Evolutionary conservation across 768 basidiomycete genomes (phyloP).

Genomic region (Mycena epipterygia): DNA sequence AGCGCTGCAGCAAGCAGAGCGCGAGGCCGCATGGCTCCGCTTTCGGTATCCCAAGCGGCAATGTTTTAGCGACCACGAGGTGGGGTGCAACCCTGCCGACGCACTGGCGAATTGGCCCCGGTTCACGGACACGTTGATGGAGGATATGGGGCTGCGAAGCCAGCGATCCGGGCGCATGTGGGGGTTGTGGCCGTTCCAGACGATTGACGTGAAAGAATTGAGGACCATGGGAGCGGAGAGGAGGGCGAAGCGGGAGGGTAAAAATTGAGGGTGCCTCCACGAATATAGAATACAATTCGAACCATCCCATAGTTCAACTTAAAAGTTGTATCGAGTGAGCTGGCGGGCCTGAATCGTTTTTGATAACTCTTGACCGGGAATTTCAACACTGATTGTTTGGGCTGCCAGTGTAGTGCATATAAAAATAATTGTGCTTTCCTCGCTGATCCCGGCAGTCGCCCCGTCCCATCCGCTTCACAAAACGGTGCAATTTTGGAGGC

Average conservation of each 20-base stretch:
- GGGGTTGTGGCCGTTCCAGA: not conserved
- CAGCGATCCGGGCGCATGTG: not conserved
- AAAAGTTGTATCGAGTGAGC: no score
- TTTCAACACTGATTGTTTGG: no score
- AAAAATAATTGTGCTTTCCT: no score
- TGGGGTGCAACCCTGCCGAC: not conserved
- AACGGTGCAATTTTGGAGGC: no score
- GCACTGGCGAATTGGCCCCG: not conserved
- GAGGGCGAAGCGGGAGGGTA: not conserved
- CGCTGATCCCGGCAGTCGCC: no score
- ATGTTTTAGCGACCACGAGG: not conserved
- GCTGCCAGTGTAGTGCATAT: no score
- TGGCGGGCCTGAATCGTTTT: no score
- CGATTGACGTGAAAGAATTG: not conserved
- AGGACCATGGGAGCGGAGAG: not conserved
- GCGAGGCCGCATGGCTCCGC: not conserved
- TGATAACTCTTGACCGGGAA: no score
- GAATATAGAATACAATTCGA: no score
- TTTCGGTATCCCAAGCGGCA: not conserved
- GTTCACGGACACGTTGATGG: not conserved
- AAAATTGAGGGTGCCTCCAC: no score
- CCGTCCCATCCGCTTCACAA: no score
- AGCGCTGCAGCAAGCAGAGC: not conserved
- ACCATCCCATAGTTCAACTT: no score
- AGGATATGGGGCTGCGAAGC: not conserved